These are phyloP conservation scores for Limtongozyma cylindracea DNA, from an alignment of 805 yeast genomes.

Conservation along the genomic window DNA sequence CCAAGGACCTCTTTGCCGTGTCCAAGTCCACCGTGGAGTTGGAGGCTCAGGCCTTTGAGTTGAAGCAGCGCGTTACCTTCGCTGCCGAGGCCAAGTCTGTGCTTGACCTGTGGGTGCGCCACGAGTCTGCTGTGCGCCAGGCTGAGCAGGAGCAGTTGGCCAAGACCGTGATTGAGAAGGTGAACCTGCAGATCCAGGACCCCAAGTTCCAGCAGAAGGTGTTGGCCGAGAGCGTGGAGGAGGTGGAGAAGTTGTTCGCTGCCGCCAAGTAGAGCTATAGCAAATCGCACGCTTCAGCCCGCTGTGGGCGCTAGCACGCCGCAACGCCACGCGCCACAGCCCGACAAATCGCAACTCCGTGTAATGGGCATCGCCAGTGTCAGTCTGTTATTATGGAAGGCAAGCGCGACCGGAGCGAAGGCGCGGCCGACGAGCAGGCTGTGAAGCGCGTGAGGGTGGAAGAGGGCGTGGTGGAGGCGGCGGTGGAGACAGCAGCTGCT, in stretches of 20 bases:
- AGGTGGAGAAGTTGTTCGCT: conserved; percentile 68
- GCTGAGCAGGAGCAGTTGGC: conserved; percentile 85
- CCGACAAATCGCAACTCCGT: too few relatives aligned
- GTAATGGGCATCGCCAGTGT: too few relatives aligned
- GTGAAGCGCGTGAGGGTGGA: too few relatives aligned
- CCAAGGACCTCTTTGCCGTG: conserved; percentile 76
- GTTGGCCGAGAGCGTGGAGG: conserved; percentile 76
- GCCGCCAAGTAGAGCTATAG: conserved; percentile 8
- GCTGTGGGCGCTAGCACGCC: too few relatives aligned
- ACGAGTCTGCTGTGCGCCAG: conserved; percentile 91
- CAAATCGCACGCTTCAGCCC: too few relatives aligned
- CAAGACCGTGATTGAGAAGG: conserved; percentile 66
- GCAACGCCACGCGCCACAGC: too few relatives aligned
- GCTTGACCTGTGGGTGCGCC: conserved; percentile 97
- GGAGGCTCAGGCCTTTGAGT: conserved; percentile 85
- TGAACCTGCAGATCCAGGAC: conserved; percentile 59
- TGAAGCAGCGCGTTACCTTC: conserved; percentile 73
- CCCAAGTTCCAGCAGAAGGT: conserved; percentile 87
- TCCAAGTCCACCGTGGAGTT: conserved; percentile 93
- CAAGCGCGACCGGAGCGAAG: too few relatives aligned
- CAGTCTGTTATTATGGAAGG: too few relatives aligned
- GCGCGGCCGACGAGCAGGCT: too few relatives aligned
- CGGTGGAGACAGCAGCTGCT: too few relatives aligned
- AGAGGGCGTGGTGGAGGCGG: too few relatives aligned
- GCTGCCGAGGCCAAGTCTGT: conserved; percentile 85